These are phyloP conservation scores for Solanum virginianum DNA, from an alignment of 257 asterid species.

Conservation along the genomic window DNA sequence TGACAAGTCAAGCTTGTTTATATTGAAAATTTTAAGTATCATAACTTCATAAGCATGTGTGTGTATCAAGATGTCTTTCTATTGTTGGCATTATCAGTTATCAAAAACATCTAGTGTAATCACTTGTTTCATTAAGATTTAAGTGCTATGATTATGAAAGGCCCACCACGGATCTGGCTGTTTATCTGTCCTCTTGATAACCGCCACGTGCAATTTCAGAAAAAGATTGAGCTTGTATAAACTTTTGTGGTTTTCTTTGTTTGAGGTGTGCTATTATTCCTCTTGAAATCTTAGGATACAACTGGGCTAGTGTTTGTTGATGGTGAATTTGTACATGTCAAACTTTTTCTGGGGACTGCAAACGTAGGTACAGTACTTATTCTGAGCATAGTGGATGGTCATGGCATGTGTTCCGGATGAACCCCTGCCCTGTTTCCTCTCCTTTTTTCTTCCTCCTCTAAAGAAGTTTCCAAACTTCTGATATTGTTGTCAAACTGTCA, in stretches of 20 bases:
- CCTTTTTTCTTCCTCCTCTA: not conserved
- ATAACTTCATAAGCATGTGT: not conserved
- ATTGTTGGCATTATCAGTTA: not conserved
- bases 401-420: not conserved
- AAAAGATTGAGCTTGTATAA: not conserved
- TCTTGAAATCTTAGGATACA: not conserved
- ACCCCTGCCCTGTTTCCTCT: not conserved
- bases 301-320: not conserved
- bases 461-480: not conserved
- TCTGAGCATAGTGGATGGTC: not conserved
- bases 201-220: not conserved
- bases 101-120: not conserved
- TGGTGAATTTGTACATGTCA: not conserved
- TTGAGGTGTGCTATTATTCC: not conserved
- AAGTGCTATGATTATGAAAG: not conserved
- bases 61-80: not conserved
- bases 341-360: not conserved
- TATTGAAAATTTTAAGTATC: not conserved
- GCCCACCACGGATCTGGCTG: not conserved
- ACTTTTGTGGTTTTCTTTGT: not conserved
- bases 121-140: not conserved
- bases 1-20: not conserved
- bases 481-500: not conserved
- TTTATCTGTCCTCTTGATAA: not conserved
- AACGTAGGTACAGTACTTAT: not conserved